Percentiles rank a stretch among this genome's conserved stretches.
Evolutionary conservation across 352 stramenopile genomes (phyloP).

Genomic region (Pythium volutum): DNA sequence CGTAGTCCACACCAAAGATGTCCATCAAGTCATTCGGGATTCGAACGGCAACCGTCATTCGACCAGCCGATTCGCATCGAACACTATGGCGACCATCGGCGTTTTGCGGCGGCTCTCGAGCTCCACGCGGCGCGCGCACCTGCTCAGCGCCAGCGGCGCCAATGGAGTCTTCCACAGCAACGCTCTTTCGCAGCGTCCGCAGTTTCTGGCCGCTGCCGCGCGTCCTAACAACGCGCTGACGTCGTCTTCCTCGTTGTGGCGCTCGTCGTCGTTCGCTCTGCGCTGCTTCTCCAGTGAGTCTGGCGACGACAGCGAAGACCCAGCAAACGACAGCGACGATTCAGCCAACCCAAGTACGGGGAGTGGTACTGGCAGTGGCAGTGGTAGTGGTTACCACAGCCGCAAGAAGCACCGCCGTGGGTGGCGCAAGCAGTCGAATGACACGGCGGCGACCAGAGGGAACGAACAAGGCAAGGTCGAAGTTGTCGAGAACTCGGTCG

Average conservation of each 20-base stretch:
- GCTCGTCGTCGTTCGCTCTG: constrained; percentile 22
- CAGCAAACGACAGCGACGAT: constrained; percentile 17
- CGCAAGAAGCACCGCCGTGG: constrained; percentile 23
- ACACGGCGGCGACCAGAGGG: not conserved
- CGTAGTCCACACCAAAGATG: constrained; percentile 16
- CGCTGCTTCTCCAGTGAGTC: constrained; percentile 18
- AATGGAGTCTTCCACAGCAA: not conserved
- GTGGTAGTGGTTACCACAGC: not conserved
- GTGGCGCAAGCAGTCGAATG: constrained; percentile 17
- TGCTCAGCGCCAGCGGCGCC: constrained; percentile 4
- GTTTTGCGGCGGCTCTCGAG: constrained; percentile 24
- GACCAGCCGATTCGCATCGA: not conserved
- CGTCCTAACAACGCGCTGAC: not conserved
- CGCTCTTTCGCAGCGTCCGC: constrained; percentile 3
- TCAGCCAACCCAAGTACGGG: no score
- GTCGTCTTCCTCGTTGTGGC: not conserved
- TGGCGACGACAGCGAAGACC: constrained; percentile 25
- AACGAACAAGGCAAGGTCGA: constrained; percentile 38
- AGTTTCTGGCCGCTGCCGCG: not conserved
- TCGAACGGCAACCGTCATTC: constrained; percentile 8
- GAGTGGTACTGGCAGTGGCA: not conserved
- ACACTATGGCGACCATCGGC: constrained; percentile 24
- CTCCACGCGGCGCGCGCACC: constrained; percentile 18
- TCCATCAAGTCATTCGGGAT: not conserved
- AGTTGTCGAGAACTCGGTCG: constrained; percentile 64